A percentile compares a stretch with the other conserved stretches of the same genome.
phyloP scores from a whole-genome alignment of 345 rosid genomes.

The Camelina neglecta region DNA sequence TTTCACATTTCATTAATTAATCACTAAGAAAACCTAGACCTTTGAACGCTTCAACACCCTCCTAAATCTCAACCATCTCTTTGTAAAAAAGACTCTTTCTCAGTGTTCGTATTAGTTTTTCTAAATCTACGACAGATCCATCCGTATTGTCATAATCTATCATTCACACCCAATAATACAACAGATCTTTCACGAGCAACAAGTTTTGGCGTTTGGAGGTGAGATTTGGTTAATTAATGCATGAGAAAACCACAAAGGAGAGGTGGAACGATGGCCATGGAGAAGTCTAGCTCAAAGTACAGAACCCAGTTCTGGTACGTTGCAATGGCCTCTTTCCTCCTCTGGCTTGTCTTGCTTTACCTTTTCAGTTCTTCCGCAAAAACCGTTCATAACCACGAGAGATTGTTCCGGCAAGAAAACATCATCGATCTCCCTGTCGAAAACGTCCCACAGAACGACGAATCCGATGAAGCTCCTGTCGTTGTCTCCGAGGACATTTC shows the following conservation, averaged over 20 bases:
- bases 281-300: conserved; percentile 47
- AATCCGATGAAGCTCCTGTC: conserved; percentile 36
- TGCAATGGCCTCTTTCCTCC: conserved; percentile 45
- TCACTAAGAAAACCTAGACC: conserved; percentile 38
- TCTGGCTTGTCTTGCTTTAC: conserved; percentile 60
- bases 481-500: conserved; percentile 4
- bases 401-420: conserved; percentile 37
- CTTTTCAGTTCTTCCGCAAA: conserved; percentile 48
- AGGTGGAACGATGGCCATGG: conserved; percentile 45
- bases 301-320: conserved; percentile 60
- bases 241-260: conserved; percentile 43
- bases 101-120: conserved; percentile 17
- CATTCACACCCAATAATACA: not conserved
- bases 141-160: conserved; percentile 6
- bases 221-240: conserved; percentile 30
- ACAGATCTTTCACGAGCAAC: conserved; percentile 13
- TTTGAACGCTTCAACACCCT: conserved; percentile 46
- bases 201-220: not conserved
- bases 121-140: conserved; percentile 38
- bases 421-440: conserved; percentile 26
- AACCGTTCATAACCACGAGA: conserved; percentile 38
- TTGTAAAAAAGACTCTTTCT: not conserved
- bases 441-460: conserved; percentile 1
- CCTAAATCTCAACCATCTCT: conserved; percentile 32
- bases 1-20: conserved; percentile 7